These are phyloP conservation scores for Mycena capillaripes DNA, from an alignment of 768 basidiomycete species.

Conservation along the genomic window DNA sequence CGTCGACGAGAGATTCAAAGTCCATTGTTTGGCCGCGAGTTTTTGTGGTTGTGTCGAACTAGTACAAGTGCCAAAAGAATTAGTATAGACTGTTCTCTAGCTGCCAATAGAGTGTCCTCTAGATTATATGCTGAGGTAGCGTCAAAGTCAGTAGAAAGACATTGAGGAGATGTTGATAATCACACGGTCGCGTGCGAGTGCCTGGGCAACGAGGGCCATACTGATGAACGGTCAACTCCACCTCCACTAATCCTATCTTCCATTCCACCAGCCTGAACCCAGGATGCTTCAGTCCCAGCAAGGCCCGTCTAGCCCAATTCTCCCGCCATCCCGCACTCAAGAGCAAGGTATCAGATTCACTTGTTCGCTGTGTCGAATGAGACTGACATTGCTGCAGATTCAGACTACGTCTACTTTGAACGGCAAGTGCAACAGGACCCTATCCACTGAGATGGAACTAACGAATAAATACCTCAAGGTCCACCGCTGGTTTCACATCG, in stretches of 20 bases:
- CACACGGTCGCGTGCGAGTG: slow-evolving; percentile 8
- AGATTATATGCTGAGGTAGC: background rate
- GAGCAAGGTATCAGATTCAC: slow-evolving; percentile 44
- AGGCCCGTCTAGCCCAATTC: slow-evolving; percentile 34
- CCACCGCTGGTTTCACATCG: slow-evolving; percentile 70
- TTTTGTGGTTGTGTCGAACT: slow-evolving; percentile 39
- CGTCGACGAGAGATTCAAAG: slow-evolving; percentile 81
- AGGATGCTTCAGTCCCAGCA: slow-evolving; percentile 30
- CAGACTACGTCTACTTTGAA: slow-evolving; percentile 95
- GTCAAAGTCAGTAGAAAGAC: slow-evolving; percentile 40
- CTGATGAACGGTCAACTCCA: background rate
- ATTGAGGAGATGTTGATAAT: slow-evolving; percentile 9
- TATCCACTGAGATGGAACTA: too few relatives aligned
- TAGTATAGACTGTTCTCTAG: too few relatives aligned
- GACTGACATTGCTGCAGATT: slow-evolving; percentile 18
- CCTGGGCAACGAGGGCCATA: background rate
- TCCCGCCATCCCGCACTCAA: slow-evolving; percentile 26
- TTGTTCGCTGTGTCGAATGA: slow-evolving; percentile 8
- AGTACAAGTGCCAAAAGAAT: too few relatives aligned
- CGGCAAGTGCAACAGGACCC: slow-evolving; percentile 47
- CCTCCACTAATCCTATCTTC: background rate
- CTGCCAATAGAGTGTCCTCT: background rate
- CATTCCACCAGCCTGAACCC: background rate
- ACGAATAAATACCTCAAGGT: too few relatives aligned
- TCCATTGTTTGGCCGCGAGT: slow-evolving; percentile 63